phyloP scores from a whole-genome alignment of 78 protist genomes.

The Dictyostelium firmibasis region DNA sequence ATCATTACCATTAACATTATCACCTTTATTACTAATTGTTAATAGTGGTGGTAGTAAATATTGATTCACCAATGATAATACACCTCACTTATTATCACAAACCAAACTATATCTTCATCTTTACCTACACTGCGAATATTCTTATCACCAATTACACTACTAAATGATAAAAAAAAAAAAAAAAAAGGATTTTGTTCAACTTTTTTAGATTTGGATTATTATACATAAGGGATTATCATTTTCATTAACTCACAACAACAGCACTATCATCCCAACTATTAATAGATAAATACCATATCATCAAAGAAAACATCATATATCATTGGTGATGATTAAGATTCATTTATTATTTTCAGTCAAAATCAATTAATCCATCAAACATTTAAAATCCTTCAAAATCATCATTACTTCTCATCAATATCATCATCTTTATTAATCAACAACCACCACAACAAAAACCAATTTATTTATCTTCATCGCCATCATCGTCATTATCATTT shows the following conservation, averaged over 20 bases:
- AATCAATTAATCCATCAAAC: slow-evolving; percentile 7
- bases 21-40: background rate
- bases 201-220: slow-evolving; percentile 12
- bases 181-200: slow-evolving; percentile 4
- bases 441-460: background rate
- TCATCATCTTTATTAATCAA: background rate
- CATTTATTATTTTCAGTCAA: background rate
- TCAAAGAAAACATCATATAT: slow-evolving; percentile 5
- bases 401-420: background rate
- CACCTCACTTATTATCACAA: background rate
- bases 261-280: background rate
- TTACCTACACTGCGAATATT: background rate
- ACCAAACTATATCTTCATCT: background rate
- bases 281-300: background rate
- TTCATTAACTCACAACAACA: background rate
- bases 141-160: background rate
- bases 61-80: background rate
- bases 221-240: background rate
- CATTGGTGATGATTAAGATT: background rate
- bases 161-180: background rate
- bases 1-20: background rate
- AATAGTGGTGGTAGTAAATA: background rate
- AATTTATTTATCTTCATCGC: background rate
- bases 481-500: background rate
- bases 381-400: background rate